Base-by-base conservation (phyloP, 805 yeast genomes). In the Monosporozyma solicola region DNA sequence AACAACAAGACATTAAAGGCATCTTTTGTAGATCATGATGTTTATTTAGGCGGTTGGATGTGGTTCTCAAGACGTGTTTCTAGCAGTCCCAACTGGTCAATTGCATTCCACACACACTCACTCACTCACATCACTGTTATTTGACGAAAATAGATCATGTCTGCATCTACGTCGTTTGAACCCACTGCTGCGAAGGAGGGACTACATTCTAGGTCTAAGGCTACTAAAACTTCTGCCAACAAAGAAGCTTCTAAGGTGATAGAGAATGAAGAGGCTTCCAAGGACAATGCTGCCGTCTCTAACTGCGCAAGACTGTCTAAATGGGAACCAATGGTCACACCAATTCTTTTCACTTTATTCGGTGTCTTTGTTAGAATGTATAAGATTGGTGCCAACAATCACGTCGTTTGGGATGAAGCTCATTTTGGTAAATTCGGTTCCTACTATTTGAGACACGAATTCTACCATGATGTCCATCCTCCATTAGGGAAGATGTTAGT, bases 351-450 rank as follows among this genome's bases (percentile, higher is more conserved):
- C 51, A 78, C 83, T 0, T 58, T 60, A 0, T 33, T 77, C 2
- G 74, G 86, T 3, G 68, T 78, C 31, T 79, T 74, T 56, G 76
- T 82, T 5, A 76, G 94, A 62, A 74, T 83, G 56, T 76, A 82
- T 61, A 74, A 77, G 41, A 82, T 87, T 48, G 82, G 79, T 22
- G 69, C 70, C 41, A 75, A 82, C 53, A 68, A 78, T 48, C 75
- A 74, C 51, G 92, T 87, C 50, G 84, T 85, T 13, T 87, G 95
- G 95, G 95, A 87, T 72, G 95, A 87, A 68, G 94, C 95, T 6
- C 95, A 87, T 74, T 87, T 87, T 65, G 95, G 94, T 47, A 87
- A 86, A 68, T 87, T 87, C 66, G 95, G 95, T 44, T 83, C 92
- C 3, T 83, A 85, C 64, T 87, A 87, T 67, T 70, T 85, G 59